Base-by-base conservation (phyloP, 2,329 filamentous ascomycete species). In the Lachnellula arida region DNA sequence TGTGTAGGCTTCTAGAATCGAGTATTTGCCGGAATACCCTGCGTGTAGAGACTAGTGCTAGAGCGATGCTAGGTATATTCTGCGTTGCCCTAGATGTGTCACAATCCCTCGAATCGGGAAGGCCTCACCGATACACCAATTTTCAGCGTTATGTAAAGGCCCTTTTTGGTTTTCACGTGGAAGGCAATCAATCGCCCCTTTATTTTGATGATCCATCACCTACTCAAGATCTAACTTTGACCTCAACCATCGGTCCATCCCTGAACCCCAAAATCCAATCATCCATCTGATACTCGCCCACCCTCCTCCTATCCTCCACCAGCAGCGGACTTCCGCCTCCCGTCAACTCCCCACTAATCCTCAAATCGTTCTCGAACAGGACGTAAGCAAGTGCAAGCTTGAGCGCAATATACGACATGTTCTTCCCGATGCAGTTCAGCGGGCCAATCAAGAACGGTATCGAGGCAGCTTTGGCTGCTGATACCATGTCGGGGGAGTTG, bases 201-300 rank as follows among this genome's bases (percentile, higher is more conserved):
- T 8, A 28, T 28, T 28, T 8, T 28, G 28, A 28, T 28, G 7
- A 9, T 9, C 25, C 28, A 28, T 5, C 25, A 2, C 8, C 28
- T 8, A 28, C 28, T 28, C 28, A 28, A 28, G 28, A 28, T 8
- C 28, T 23, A 23, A 23, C 42, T n/a, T 42, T 47, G 19, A 70
- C 61, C 51, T 69, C 63, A 7, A 71, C 54, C 49, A 71, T 63
- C 4, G 71, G 71, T 6, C 71, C 71, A 55, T 71, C 64, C 49
- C 68, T 65, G 32, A 63, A 62, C 2, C 64, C 63, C 39, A 70
- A 59, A 56, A 71, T 55, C 55, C 44, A 60, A 34, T 64, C 63
- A 15, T 40, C 43, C 54, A 66, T 58, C 48, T 65, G 64, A 57
- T 63, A 67, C 44, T 66, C 64, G 4, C 55, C 56, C 39, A 47